phyloP scores from a whole-genome alignment of 768 basidiomycete species.

The Neoboletus brunneissimus region DNA sequence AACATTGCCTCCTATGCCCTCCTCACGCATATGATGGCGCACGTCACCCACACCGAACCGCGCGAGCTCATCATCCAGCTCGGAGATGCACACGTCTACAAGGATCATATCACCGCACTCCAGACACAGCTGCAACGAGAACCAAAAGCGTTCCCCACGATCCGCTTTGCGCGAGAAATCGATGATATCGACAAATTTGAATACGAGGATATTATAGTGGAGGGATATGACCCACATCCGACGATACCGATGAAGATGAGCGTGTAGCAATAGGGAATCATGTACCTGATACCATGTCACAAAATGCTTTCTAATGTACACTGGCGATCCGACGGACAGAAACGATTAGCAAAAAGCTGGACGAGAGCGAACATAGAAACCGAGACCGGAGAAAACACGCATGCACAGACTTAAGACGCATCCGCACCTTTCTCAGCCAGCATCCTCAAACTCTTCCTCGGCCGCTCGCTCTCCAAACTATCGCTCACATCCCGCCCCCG shows the following conservation, averaged over 20 bases:
- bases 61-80: conserved; percentile 93
- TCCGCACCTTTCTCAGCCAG: background rate
- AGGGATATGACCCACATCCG: conserved; percentile 82
- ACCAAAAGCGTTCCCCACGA: conserved; percentile 80
- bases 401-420: background rate
- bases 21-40: conserved; percentile 97
- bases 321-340: background rate
- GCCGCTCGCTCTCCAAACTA: conserved; percentile 10
- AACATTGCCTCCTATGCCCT: conserved; percentile 99
- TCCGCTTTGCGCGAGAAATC: conserved; percentile 68
- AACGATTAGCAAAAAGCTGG: background rate
- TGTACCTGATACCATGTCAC: conserved; percentile 6
- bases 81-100: conserved; percentile 96
- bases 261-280: conserved; percentile 42
- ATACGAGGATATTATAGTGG: conserved; percentile 78
- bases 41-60: conserved; percentile 79
- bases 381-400: background rate
- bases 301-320: background rate
- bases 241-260: conserved; percentile 96
- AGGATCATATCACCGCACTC: conserved; percentile 88
- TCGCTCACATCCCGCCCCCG: conserved; percentile 21
- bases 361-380: background rate
- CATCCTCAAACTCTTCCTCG: conserved; percentile 22
- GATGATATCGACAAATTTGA: conserved; percentile 77
- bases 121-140: conserved; percentile 73